Evolutionary conservation across 1,139 yeast genomes (phyloP).

Genomic region (Yamadazyma oceani): DNA sequence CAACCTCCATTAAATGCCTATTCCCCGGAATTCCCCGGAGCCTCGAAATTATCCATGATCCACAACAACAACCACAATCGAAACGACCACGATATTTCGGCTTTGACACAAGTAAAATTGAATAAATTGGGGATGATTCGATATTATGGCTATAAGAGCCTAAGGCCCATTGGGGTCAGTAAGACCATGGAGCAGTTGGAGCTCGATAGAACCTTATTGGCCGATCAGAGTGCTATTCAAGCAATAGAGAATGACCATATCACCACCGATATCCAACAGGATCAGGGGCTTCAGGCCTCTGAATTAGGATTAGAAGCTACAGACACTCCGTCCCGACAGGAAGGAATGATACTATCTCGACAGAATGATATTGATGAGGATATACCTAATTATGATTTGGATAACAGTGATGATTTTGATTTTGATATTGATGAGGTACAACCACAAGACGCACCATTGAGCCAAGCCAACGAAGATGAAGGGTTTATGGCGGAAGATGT

Average conservation of each 20-base stretch:
- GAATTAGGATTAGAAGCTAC: no score
- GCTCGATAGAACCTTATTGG: conserved; percentile 17
- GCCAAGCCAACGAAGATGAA: conserved; percentile 21
- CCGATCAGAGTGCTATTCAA: conserved; percentile 2
- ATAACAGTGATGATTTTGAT: conserved; percentile 9
- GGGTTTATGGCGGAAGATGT: conserved; percentile 60
- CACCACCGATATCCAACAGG: background rate
- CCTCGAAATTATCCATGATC: conserved; percentile 30
- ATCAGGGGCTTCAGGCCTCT: background rate
- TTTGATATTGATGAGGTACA: conserved; percentile 4
- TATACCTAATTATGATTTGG: conserved; percentile 14
- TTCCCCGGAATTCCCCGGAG: conserved; percentile 53
- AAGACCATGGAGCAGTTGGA: conserved; percentile 54
- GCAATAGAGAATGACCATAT: conserved; percentile 12
- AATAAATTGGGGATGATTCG: conserved; percentile 44
- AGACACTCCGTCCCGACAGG: no score
- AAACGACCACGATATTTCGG: conserved; percentile 24
- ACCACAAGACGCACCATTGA: conserved; percentile 6
- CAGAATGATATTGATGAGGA: conserved; percentile 15
- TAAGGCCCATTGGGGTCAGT: conserved; percentile 57
- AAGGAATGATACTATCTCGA: no score
- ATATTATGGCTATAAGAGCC: conserved; percentile 47
- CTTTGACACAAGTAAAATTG: conserved; percentile 37
- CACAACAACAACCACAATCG: conserved; percentile 12
- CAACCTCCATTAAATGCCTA: conserved; percentile 59